Evolutionary conservation across 2,329 filamentous ascomycete genomes (phyloP).

Genomic region (Westerdykella aurantiaca): DNA sequence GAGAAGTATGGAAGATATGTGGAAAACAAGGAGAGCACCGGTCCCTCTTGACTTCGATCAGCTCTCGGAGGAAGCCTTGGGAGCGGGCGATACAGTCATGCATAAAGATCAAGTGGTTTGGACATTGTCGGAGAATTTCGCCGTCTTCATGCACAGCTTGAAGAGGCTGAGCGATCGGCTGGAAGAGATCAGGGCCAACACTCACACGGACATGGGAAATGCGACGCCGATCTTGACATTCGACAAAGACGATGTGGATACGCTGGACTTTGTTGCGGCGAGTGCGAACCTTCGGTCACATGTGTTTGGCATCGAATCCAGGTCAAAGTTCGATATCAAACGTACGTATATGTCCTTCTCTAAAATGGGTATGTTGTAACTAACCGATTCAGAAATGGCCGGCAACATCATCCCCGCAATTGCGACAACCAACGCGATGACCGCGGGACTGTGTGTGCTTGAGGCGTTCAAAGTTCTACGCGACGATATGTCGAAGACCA

Average conservation of each 20-base stretch:
- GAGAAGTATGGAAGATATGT: constrained; percentile 89
- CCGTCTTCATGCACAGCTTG: constrained; percentile 81
- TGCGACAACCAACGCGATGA: constrained; percentile 95
- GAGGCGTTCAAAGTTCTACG: constrained; percentile 87
- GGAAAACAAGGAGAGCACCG: constrained; percentile 75
- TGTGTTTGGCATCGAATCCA: constrained; percentile 81
- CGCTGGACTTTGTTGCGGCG: constrained; percentile 86
- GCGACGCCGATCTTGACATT: constrained; percentile 66
- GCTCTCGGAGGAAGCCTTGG: constrained; percentile 50
- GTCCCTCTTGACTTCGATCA: constrained; percentile 64
- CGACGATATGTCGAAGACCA: constrained; percentile 60
- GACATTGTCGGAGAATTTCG: constrained; percentile 76
- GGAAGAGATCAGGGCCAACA: constrained; percentile 54
- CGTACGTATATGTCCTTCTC: constrained; percentile 37
- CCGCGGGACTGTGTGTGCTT: constrained; percentile 84
- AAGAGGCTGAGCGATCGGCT: constrained; percentile 69
- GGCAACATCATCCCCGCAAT: constrained; percentile 99
- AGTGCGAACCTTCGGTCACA: constrained; percentile 83
- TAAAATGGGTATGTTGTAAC: constrained; percentile 1
- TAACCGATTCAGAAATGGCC: constrained; percentile 66
- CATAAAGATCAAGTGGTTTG: constrained; percentile 69
- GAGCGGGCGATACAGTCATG: constrained; percentile 49
- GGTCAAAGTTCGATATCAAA: constrained; percentile 94
- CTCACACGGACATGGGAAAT: constrained; percentile 41
- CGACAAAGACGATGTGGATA: constrained; percentile 95